A percentile compares a stretch with the other conserved stretches of the same genome.
These are phyloP conservation scores for Leptographium radiaticola DNA, from an alignment of 2,329 filamentous ascomycete species.

Conservation along the genomic window DNA sequence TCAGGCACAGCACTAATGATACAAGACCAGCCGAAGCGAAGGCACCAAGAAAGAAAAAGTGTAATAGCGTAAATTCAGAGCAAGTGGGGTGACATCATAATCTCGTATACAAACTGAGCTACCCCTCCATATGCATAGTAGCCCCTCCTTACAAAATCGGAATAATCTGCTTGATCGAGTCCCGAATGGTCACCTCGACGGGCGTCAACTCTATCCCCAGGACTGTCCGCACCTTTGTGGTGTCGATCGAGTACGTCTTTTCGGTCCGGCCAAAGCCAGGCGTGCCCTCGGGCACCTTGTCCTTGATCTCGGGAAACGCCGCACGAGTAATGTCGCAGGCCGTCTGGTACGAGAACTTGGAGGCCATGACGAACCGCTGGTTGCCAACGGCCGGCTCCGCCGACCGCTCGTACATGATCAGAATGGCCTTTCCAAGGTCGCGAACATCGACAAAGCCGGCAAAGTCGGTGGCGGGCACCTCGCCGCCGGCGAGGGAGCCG, in stretches of 20 bases:
- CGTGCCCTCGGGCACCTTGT: conserved; percentile 7
- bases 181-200: conserved; percentile 8
- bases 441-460: conserved; percentile 7
- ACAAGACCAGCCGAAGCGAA: too few species aligned
- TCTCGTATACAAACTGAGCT: too few species aligned
- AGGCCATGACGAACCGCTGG: conserved; percentile 12
- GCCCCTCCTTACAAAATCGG: not conserved
- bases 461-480: conserved; percentile 4
- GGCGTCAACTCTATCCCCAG: conserved; percentile 10
- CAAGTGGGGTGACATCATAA: too few species aligned
- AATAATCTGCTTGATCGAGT: conserved; percentile 7
- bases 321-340: conserved; percentile 11
- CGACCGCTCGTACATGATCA: conserved; percentile 1
- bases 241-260: conserved; percentile 9
- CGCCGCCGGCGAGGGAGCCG: not conserved
- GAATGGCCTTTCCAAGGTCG: conserved; percentile 2
- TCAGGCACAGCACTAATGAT: too few species aligned
- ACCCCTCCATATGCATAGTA: not conserved
- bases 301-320: conserved; percentile 7
- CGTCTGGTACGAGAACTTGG: conserved; percentile 13
- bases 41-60: too few species aligned
- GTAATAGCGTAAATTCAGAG: too few species aligned
- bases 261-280: not conserved
- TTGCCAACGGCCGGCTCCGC: conserved; percentile 1
- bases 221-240: conserved; percentile 9